A percentile compares a stretch with the other conserved stretches of the same genome.
These are phyloP conservation scores for Botrytis hyacinthi DNA, from an alignment of 2,329 filamentous ascomycete genomes.

Conservation along the genomic window DNA sequence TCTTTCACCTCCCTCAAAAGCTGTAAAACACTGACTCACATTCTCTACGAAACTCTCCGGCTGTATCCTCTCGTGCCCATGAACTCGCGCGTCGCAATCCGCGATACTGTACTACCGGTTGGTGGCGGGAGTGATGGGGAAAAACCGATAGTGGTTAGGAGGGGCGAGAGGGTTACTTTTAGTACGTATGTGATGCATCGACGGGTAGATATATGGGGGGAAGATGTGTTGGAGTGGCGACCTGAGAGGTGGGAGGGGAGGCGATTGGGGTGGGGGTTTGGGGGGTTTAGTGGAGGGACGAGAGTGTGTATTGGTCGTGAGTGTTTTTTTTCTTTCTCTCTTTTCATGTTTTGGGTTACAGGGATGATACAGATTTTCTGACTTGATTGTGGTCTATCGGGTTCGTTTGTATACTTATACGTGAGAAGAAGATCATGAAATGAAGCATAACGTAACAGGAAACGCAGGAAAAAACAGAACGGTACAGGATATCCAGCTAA, in stretches of 20 bases:
- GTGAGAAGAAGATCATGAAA: not conserved
- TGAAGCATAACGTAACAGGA: not conserved
- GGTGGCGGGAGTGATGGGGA: slow-evolving; percentile 39
- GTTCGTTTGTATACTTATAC: not conserved
- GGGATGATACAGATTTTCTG: not conserved
- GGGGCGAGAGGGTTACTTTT: slow-evolving; percentile 35
- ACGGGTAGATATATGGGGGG: not conserved
- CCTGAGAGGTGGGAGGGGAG: slow-evolving; percentile 74
- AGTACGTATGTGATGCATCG: slow-evolving; percentile 32
- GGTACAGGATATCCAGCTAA: not conserved
- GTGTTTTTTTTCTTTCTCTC: slow-evolving; percentile 31
- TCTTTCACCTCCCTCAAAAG: not conserved
- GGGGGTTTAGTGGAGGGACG: slow-evolving; percentile 70
- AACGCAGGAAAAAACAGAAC: not conserved
- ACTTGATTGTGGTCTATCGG: not conserved
- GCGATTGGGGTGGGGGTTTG: slow-evolving; percentile 74
- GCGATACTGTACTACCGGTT: slow-evolving; percentile 37
- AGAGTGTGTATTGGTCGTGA: slow-evolving; percentile 64
- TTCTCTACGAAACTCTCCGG: slow-evolving; percentile 35
- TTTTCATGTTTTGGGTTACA: not conserved
- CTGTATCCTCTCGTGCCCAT: slow-evolving; percentile 38
- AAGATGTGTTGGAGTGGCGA: slow-evolving; percentile 51
- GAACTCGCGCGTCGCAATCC: slow-evolving; percentile 28
- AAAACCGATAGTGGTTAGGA: slow-evolving; percentile 35
- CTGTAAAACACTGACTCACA: slow-evolving; percentile 34